Conservation (phyloP, 2,329 filamentous ascomycete species). For the Diaporthe longicolla region DNA sequence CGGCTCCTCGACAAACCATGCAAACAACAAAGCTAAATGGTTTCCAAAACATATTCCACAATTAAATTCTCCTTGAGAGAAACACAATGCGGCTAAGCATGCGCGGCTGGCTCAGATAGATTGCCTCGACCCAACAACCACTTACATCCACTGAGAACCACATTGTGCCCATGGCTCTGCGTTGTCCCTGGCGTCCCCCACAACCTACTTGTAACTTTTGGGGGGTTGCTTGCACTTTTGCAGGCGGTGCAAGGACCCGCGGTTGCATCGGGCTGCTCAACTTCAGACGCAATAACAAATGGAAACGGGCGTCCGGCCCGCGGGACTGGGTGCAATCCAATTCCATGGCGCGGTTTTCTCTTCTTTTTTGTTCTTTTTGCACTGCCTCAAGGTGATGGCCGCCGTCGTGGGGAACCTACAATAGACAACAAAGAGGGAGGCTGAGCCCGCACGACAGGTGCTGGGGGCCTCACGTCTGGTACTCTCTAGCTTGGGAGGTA, state of each 20-base stretch:
- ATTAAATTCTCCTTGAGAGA: conserved; percentile 27
- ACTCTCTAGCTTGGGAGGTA: neutral
- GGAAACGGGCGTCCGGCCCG: conserved; percentile 13
- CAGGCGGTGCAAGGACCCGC: conserved; percentile 24
- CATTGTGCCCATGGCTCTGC: neutral
- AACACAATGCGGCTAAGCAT: conserved; percentile 30
- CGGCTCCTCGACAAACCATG: conserved; percentile 20
- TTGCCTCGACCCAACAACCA: conserved; percentile 25
- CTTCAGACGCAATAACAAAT: conserved; percentile 36
- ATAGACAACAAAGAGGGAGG: conserved; percentile 3
- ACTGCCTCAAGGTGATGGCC: conserved; percentile 19
- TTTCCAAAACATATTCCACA: conserved; percentile 15
- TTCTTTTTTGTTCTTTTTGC: neutral
- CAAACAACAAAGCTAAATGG: conserved; percentile 20
- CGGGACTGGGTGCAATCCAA: conserved; percentile 3
- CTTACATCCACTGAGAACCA: conserved; percentile 33
- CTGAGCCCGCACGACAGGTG: neutral
- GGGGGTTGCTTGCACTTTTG: conserved; percentile 2
- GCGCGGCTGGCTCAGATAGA: conserved; percentile 34
- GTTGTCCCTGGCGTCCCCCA: too few species aligned
- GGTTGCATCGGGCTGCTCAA: conserved; percentile 28
- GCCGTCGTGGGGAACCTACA: conserved; percentile 13
- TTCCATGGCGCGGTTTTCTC: conserved; percentile 7
- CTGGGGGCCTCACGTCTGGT: neutral
- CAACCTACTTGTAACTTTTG: neutral